Conservation (phyloP, 164 flowering plant species). For the Chimonanthus salicifolius region DNA sequence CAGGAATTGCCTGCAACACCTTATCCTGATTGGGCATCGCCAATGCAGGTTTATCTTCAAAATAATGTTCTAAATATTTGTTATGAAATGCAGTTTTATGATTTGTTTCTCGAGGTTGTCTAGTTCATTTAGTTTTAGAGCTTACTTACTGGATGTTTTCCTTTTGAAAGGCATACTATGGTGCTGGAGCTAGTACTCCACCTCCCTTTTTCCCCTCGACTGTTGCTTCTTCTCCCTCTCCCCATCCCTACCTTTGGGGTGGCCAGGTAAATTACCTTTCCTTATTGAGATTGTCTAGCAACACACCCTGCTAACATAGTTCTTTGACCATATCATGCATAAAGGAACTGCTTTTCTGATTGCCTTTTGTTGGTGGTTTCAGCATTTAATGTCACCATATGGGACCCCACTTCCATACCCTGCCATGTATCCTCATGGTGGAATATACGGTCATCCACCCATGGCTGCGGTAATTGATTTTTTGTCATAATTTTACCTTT, state of each 20-base stretch:
- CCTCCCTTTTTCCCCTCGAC: slow-evolving; percentile 64
- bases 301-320: background rate
- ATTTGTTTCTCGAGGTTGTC: background rate
- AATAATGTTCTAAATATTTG: background rate
- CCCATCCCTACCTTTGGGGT: slow-evolving; percentile 86
- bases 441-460: slow-evolving; percentile 73
- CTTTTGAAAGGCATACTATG: slow-evolving; percentile 70
- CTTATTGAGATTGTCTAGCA: background rate
- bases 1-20: slow-evolving; percentile 19
- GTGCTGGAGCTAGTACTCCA: slow-evolving; percentile 57
- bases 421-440: slow-evolving; percentile 77
- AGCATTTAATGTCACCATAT: slow-evolving; percentile 75
- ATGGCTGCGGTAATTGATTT: slow-evolving; percentile 49
- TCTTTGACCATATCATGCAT: background rate
- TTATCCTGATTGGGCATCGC: slow-evolving; percentile 68
- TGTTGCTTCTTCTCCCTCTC: slow-evolving; percentile 65
- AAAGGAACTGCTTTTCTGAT: background rate
- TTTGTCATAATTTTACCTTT: background rate
- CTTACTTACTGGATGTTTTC: slow-evolving; percentile 19
- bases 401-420: slow-evolving; percentile 79
- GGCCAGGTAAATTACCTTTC: slow-evolving; percentile 49
- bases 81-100: background rate
- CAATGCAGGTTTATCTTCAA: slow-evolving; percentile 64
- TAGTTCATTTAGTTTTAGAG: slow-evolving; percentile 7
- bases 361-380: slow-evolving; percentile 21